phyloP scores from a whole-genome alignment of 2,329 filamentous ascomycete genomes.

The Orbilia oligospora region DNA sequence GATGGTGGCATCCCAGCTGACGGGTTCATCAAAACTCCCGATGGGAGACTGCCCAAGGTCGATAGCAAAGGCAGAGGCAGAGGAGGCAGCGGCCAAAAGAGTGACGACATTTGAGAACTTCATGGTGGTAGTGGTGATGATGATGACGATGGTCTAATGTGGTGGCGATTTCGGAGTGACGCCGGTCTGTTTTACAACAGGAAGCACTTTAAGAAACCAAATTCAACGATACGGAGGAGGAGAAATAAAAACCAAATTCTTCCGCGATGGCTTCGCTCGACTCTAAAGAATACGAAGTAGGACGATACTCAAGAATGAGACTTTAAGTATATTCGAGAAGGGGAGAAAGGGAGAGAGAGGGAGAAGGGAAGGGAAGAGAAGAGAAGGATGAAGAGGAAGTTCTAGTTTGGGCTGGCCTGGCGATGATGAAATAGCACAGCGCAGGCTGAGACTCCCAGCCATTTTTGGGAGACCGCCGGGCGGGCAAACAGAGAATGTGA shows the following conservation, averaged over 20 bases:
- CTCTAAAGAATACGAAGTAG: background rate
- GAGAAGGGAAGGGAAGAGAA: background rate
- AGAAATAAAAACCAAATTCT: background rate
- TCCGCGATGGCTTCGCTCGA: background rate
- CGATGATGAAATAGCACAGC: conserved; percentile 50
- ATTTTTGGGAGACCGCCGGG: conserved; percentile 23
- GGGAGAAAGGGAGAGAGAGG: background rate
- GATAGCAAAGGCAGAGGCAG: conserved; percentile 40
- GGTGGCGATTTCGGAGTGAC: conserved; percentile 32
- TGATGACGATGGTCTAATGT: background rate
- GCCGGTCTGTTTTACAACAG: conserved; percentile 8
- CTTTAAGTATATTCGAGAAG: background rate
- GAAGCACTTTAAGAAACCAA: background rate
- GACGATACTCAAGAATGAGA: background rate
- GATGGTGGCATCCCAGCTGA: conserved; percentile 5
- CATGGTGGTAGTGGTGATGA: conserved; percentile 28
- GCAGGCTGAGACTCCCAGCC: conserved; percentile 41
- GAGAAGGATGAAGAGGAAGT: conserved; percentile 9
- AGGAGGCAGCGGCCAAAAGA: conserved; percentile 28
- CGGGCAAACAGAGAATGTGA: conserved; percentile 46
- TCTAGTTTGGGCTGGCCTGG: conserved; percentile 11
- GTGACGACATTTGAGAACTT: conserved; percentile 47
- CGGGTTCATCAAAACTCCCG: background rate
- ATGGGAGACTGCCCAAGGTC: conserved; percentile 34
- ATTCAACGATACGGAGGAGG: background rate